phyloP scores from a whole-genome alignment of 192 early-diverging fungal species.

The Coemansia sp. region DNA sequence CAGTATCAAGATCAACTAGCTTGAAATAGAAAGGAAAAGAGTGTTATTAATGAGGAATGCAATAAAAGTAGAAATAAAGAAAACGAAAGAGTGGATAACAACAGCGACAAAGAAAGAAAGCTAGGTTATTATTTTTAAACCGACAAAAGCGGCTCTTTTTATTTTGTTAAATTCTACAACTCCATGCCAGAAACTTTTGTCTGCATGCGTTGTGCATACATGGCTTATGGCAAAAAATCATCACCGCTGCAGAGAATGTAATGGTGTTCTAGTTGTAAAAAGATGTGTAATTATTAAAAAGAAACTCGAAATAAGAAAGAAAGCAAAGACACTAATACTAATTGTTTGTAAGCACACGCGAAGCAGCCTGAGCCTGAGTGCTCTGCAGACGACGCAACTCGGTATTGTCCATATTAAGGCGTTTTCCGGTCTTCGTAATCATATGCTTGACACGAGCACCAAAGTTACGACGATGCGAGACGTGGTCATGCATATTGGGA shows the following conservation, averaged over 20 bases:
- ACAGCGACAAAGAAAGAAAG: background rate
- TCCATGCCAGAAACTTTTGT: background rate
- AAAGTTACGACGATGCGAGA: slow-evolving; percentile 59
- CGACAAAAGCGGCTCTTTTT: background rate
- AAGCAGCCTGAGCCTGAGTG: slow-evolving; percentile 66
- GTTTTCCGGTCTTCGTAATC: slow-evolving; percentile 58
- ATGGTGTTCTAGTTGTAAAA: no score
- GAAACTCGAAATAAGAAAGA: background rate
- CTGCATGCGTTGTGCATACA: background rate
- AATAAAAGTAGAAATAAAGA: no score
- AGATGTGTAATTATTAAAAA: background rate
- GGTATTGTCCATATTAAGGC: slow-evolving; percentile 60
- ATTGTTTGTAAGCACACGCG: slow-evolving; percentile 38
- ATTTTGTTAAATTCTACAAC: background rate
- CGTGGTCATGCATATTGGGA: slow-evolving; percentile 57
- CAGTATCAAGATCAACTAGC: no score
- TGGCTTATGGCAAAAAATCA: background rate
- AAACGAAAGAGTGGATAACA: background rate
- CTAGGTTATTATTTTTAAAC: background rate
- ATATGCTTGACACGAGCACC: slow-evolving; percentile 50
- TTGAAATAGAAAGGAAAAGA: no score
- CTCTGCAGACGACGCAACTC: slow-evolving; percentile 75
- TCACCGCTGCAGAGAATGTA: no score
- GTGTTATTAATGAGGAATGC: no score
- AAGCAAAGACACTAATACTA: background rate